phyloP scores from a whole-genome alignment of 192 early-diverging fungal species.

The Coemansia furcata region DNA sequence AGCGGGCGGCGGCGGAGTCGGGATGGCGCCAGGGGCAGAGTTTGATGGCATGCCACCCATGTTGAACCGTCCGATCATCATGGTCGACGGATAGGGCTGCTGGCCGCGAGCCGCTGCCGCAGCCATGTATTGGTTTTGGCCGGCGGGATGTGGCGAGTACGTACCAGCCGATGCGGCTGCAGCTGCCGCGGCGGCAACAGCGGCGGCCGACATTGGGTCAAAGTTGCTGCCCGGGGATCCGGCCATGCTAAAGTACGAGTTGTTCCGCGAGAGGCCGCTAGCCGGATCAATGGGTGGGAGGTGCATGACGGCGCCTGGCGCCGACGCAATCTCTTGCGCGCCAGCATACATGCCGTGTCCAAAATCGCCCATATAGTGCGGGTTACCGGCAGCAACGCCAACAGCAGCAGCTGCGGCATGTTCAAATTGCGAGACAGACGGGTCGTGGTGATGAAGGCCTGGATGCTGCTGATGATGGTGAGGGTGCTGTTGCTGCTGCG shows the following conservation, averaged over 20 bases:
- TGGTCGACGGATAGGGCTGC: slow-evolving; percentile 35
- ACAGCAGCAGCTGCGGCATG: slow-evolving; percentile 17
- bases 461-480: slow-evolving; percentile 2
- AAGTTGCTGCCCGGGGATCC: slow-evolving; percentile 23
- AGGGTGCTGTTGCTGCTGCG: not conserved
- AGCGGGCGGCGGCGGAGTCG: slow-evolving; percentile 12
- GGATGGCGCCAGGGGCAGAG: slow-evolving; percentile 14
- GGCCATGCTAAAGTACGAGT: slow-evolving; percentile 45
- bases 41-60: slow-evolving; percentile 11
- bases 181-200: slow-evolving; percentile 34
- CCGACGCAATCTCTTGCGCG: slow-evolving; percentile 22
- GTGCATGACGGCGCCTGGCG: slow-evolving; percentile 26
- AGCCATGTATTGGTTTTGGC: slow-evolving; percentile 18
- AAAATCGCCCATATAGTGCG: slow-evolving; percentile 44
- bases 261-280: slow-evolving; percentile 21
- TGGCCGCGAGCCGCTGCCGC: slow-evolving; percentile 11
- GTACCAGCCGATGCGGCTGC: slow-evolving; percentile 15
- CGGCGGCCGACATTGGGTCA: slow-evolving; percentile 31
- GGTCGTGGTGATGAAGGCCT: not conserved
- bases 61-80: slow-evolving; percentile 44
- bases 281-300: slow-evolving; percentile 40
- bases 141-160: slow-evolving; percentile 25
- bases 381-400: slow-evolving; percentile 18
- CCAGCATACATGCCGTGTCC: slow-evolving; percentile 30
- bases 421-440: slow-evolving; percentile 26